Evolutionary conservation across 1,139 yeast genomes (phyloP).

Genomic region (Debaryomyces udenii): DNA sequence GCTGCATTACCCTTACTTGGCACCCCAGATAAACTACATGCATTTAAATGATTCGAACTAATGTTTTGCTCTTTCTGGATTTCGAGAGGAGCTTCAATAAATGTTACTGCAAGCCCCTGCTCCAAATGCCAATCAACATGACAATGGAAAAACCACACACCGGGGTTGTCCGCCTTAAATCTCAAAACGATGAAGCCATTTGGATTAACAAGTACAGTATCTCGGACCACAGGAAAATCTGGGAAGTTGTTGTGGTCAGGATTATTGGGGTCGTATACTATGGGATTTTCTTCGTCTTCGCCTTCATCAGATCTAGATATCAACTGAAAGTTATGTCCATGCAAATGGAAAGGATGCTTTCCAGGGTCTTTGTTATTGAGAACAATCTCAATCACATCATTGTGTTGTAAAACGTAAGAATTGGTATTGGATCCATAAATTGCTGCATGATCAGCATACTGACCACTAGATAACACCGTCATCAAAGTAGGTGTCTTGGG

Average conservation of each 20-base stretch:
- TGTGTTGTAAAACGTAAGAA: constrained; percentile 67
- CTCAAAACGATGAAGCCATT: constrained; percentile 67
- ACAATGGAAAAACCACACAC: constrained; percentile 69
- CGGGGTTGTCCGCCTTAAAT: constrained; percentile 62
- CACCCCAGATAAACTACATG: constrained; percentile 58
- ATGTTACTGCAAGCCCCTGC: constrained; percentile 57
- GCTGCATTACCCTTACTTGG: constrained; percentile 82
- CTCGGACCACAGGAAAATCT: constrained; percentile 67
- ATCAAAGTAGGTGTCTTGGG: constrained; percentile 84
- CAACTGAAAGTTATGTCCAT: constrained; percentile 76
- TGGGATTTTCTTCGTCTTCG: constrained; percentile 39
- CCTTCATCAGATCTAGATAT: constrained; percentile 43
- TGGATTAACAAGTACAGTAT: constrained; percentile 65
- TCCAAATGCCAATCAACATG: constrained; percentile 68
- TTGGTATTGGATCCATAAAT: constrained; percentile 78
- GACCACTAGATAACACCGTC: constrained; percentile 73
- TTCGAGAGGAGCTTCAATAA: constrained; percentile 55
- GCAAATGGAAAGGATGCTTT: constrained; percentile 86
- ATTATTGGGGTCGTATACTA: constrained; percentile 38
- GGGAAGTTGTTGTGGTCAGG: constrained; percentile 38
- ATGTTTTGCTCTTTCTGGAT: constrained; percentile 56
- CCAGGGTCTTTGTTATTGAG: constrained; percentile 75
- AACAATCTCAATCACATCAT: constrained; percentile 67
- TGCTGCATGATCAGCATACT: constrained; percentile 45
- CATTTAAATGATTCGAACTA: constrained; percentile 58